phyloP scores from a whole-genome alignment of 257 asterid genomes.

The Agastache rugosa region DNA sequence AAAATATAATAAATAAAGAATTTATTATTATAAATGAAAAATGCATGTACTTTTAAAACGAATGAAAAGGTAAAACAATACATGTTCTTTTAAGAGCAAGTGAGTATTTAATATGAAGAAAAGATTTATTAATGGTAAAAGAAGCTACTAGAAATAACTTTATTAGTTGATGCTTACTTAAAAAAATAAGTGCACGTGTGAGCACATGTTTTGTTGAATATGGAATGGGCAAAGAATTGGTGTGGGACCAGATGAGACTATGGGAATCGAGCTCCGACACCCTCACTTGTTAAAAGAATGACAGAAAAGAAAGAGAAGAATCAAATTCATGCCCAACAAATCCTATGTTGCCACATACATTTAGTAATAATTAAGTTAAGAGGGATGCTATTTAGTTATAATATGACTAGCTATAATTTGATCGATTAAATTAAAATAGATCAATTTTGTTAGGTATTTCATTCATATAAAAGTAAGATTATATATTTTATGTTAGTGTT shows the following conservation, averaged over 20 bases:
- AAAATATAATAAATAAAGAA: too few species aligned
- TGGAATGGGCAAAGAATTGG: slow-evolving; percentile 37
- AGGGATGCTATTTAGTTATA: too few species aligned
- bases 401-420: too few species aligned
- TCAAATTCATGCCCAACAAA: slow-evolving; percentile 29
- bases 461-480: too few species aligned
- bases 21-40: too few species aligned
- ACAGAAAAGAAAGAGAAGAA: slow-evolving; percentile 2
- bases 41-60: too few species aligned
- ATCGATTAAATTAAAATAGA: too few species aligned
- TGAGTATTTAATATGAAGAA: too few species aligned
- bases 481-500: too few species aligned
- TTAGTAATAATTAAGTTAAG: slow-evolving; percentile 8
- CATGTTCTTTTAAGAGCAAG: too few species aligned
- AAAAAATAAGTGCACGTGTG: slow-evolving; percentile 47
- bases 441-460: too few species aligned
- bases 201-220: slow-evolving; percentile 51
- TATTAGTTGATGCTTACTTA: slow-evolving; percentile 8
- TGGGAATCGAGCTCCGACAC: slow-evolving; percentile 36
- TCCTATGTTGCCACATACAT: slow-evolving; percentile 22
- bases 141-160: neutral
- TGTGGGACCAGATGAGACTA: slow-evolving; percentile 31
- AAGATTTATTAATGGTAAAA: neutral
- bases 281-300: neutral
- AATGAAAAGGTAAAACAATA: too few species aligned